These are phyloP conservation scores for Trichopus zeylanicus DNA, from an alignment of 116 monocot genomes.

Conservation along the genomic window DNA sequence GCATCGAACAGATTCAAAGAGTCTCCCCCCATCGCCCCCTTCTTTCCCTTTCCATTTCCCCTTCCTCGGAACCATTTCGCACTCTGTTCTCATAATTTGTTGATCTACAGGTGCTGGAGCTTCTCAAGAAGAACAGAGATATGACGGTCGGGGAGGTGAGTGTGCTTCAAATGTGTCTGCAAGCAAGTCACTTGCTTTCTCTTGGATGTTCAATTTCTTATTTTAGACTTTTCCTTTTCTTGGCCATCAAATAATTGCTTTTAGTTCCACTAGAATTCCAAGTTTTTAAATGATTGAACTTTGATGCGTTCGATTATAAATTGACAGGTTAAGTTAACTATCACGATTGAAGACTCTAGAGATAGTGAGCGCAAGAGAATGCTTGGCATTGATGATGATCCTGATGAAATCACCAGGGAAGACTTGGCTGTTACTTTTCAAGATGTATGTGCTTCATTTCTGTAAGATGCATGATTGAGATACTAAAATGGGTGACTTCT, in stretches of 20 bases:
- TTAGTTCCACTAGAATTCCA: background rate
- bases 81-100: background rate
- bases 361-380: constrained; percentile 75
- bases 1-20: background rate
- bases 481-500: background rate
- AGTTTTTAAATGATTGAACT: background rate
- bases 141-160: constrained; percentile 35
- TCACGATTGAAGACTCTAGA: constrained; percentile 96
- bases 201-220: too few relatives aligned
- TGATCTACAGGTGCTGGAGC: constrained; percentile 23
- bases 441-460: constrained; percentile 58
- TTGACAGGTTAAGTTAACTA: constrained; percentile 67
- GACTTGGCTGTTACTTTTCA: constrained; percentile 68
- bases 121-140: constrained; percentile 45
- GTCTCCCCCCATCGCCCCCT: background rate
- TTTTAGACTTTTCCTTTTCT: too few relatives aligned
- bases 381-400: constrained; percentile 76
- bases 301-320: background rate
- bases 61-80: too few relatives aligned
- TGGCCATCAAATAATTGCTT: too few relatives aligned
- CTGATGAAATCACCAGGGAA: constrained; percentile 72
- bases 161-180: too few relatives aligned
- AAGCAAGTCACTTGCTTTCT: too few relatives aligned
- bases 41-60: background rate
- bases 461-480: constrained; percentile 32